Base-by-base conservation (phyloP, 2,329 filamentous ascomycete species). In the Blumeria hordei region DNA sequence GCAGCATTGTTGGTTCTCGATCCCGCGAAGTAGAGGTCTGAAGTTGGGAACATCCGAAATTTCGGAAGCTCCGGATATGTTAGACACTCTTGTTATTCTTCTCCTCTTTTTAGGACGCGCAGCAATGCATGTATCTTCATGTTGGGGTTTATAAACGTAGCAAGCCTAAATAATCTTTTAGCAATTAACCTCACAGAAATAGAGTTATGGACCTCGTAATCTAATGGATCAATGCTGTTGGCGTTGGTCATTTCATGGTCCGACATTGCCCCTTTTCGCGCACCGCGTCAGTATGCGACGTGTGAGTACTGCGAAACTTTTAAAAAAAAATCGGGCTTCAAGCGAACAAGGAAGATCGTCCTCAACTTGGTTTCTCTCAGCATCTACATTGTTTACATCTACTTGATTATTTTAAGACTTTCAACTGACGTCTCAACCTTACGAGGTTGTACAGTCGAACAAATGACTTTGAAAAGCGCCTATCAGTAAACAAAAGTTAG, bases 21-120 rank as follows among this genome's bases (percentile, higher is more conserved):
- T 63, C 3, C 76, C 77, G 56, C 72, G 70, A 7, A 83, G 66
- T 16, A 83, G 68, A 7, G 72, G 68, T 18, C 72, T 69, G 57
- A 78, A 82, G 2, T 62, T 53, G 14, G 58, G 51, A 9, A 53
- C 12, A 28, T 49, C 54, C 39, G 43, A n/a, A 21, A 54, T 28
- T n/a, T 51, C 21, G 32, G 54, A 10, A 9, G 11, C 11, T 9
- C 56, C 53, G 32, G 18, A 21, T 49, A 34, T 43, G 21, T 58
- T 52, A 58, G 60, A 54, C 52, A 57, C 55, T 49, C 61, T 64
- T 33, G 56, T 61, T 54, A 66, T 59, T 56, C 64, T 67, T 51
- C 67, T 64, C 54, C 64, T 65, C 59, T 69, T 69, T 47, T 60
- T 56, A 51, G 67, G 64, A 55, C 63, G 63, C 51, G 61, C 56